Conservation (phyloP, 164 flowering plant genomes). For the Aristolochia californica region DNA sequence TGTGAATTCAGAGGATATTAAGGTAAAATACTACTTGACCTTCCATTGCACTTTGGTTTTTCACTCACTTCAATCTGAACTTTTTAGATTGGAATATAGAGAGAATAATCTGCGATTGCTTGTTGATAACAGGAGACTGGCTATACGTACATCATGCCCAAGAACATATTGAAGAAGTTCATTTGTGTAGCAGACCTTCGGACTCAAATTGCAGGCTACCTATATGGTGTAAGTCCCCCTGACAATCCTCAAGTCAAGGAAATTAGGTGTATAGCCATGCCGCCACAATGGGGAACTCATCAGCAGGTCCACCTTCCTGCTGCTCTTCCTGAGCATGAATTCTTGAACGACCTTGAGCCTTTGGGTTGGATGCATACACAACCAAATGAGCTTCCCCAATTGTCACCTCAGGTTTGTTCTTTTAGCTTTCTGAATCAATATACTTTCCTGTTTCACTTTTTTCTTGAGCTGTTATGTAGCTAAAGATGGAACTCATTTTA, state of each 20-base stretch:
- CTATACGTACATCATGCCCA: slow-evolving; percentile 96
- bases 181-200: slow-evolving; percentile 95
- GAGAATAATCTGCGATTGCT: neutral
- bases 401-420: slow-evolving; percentile 80
- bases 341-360: slow-evolving; percentile 91
- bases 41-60: neutral
- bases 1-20: slow-evolving; percentile 96
- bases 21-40: slow-evolving; percentile 36
- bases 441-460: too few relatives aligned
- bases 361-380: slow-evolving; percentile 99
- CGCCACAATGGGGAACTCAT: slow-evolving; percentile 99
- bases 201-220: slow-evolving; percentile 90
- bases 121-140: slow-evolving; percentile 75
- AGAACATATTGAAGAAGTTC: slow-evolving; percentile 94
- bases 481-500: neutral
- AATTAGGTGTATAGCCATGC: slow-evolving; percentile 92
- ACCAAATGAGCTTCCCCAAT: slow-evolving; percentile 97
- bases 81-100: too few relatives aligned
- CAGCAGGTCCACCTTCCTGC: slow-evolving; percentile 95
- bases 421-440: too few relatives aligned
- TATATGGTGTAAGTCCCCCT: slow-evolving; percentile 96
- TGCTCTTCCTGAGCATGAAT: slow-evolving; percentile 92
- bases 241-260: slow-evolving; percentile 99
- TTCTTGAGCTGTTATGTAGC: too few relatives aligned
- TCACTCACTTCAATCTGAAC: neutral